Evolutionary conservation across 257 asterid species (phyloP).

Genomic region (Catharanthus roseus): DNA sequence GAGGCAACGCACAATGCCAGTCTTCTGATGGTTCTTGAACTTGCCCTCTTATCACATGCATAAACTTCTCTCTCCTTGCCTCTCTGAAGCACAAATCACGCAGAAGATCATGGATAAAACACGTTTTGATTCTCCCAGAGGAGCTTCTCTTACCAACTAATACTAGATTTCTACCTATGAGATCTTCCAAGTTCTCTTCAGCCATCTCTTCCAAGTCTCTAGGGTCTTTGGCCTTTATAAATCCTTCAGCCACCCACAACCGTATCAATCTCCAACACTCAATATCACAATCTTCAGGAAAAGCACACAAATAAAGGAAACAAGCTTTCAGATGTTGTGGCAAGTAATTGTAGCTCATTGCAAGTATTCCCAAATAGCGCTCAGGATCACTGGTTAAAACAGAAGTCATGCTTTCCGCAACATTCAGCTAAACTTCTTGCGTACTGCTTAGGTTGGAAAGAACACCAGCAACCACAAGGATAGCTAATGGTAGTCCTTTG

Average conservation of each 20-base stretch:
- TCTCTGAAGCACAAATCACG: no score
- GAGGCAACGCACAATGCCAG: slow-evolving; percentile 11
- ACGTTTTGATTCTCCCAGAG: slow-evolving; percentile 24
- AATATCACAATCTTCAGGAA: slow-evolving; percentile 34
- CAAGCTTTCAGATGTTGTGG: slow-evolving; percentile 33
- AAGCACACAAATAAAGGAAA: slow-evolving; percentile 34
- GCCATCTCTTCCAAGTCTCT: slow-evolving; percentile 23
- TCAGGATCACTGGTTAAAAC: not conserved
- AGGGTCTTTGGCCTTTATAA: slow-evolving; percentile 2
- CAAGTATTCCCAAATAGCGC: slow-evolving; percentile 11
- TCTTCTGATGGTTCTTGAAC: not conserved
- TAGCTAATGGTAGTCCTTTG: not conserved
- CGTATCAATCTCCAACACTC: slow-evolving; percentile 19
- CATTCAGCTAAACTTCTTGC: not conserved
- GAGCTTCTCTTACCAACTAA: slow-evolving; percentile 19
- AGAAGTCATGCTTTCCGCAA: not conserved
- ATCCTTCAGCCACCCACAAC: slow-evolving; percentile 39
- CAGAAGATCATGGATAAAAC: slow-evolving; percentile 32
- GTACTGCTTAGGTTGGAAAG: not conserved
- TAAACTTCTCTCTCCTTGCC: no score
- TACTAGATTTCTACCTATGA: slow-evolving; percentile 30
- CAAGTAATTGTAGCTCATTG: slow-evolving; percentile 23
- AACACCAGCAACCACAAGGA: slow-evolving; percentile 5
- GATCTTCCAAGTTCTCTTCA: slow-evolving; percentile 28
- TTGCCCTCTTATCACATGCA: slow-evolving; percentile 12